Percentiles rank a stretch among this genome's conserved stretches.
phyloP scores from a whole-genome alignment of 1,139 yeast genomes.

The Yamadazyma dushanensis region DNA sequence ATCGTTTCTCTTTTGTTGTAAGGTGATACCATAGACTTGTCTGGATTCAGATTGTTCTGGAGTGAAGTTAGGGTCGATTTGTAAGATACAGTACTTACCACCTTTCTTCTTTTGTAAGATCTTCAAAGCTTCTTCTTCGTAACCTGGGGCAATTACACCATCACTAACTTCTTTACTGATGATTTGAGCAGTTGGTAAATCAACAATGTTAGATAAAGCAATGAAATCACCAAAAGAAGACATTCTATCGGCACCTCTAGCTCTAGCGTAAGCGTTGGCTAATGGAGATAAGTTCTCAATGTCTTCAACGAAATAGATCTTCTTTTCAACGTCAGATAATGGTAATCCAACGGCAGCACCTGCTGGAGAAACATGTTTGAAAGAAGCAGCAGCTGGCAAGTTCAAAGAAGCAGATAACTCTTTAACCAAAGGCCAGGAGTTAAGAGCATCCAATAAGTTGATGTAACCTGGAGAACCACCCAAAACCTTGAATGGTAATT shows the following conservation, averaged over 20 bases:
- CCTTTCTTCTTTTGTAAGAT: conserved; percentile 89
- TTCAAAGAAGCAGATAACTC: conserved; percentile 92
- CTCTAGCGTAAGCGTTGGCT: conserved; percentile 98
- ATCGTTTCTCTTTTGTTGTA: conserved; percentile 96
- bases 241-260: conserved; percentile 99
- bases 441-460: conserved; percentile 90
- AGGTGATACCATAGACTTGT: conserved; percentile 92
- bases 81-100: conserved; percentile 94
- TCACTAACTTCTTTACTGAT: conserved; percentile 97
- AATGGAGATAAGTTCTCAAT: conserved; percentile 93
- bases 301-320: conserved; percentile 91
- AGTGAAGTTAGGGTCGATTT: conserved; percentile 90
- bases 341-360: conserved; percentile 98
- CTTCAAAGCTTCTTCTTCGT: conserved; percentile 86
- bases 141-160: conserved; percentile 99
- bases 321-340: conserved; percentile 84
- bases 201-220: conserved; percentile 94
- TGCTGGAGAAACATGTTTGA: conserved; percentile 98
- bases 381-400: conserved; percentile 98
- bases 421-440: conserved; percentile 98
- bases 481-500: conserved; percentile 90
- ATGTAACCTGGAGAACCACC: conserved; percentile 97
- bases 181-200: conserved; percentile 93
- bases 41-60: conserved; percentile 85
- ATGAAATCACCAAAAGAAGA: conserved; percentile 98